These are phyloP conservation scores for Pichia cactophila DNA, from an alignment of 1,139 yeast species.

Conservation along the genomic window DNA sequence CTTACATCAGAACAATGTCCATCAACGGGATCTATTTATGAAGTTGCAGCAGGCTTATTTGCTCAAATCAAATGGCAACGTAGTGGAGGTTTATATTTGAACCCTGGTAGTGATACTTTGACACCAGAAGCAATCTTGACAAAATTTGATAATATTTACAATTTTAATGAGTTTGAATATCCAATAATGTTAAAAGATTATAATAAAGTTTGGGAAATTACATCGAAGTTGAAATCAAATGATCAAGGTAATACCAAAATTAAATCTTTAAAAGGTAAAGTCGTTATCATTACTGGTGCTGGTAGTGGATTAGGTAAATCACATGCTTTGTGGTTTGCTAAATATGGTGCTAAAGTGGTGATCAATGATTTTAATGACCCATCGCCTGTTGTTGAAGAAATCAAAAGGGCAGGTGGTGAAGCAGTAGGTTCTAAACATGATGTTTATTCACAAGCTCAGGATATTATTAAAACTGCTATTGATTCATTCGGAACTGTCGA, in stretches of 20 bases:
- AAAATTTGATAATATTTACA: slow-evolving; percentile 56
- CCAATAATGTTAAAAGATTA: slow-evolving; percentile 63
- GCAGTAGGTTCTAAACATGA: slow-evolving; percentile 83
- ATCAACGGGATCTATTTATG: slow-evolving; percentile 71
- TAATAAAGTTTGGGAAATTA: slow-evolving; percentile 44
- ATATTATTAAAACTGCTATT: slow-evolving; percentile 72
- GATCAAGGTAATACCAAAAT: slow-evolving; percentile 50
- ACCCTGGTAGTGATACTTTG: slow-evolving; percentile 58
- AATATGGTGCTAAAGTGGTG: slow-evolving; percentile 91
- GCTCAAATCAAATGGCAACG: slow-evolving; percentile 96
- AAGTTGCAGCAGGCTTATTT: slow-evolving; percentile 90
- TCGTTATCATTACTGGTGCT: slow-evolving; percentile 90
- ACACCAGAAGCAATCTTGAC: slow-evolving; percentile 81
- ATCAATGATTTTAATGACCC: slow-evolving; percentile 88
- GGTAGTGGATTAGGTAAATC: slow-evolving; percentile 94
- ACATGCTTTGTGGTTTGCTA: slow-evolving; percentile 79
- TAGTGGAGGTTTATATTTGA: slow-evolving; percentile 76
- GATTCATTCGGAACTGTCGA: slow-evolving; percentile 79
- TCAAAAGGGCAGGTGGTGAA: slow-evolving; percentile 61
- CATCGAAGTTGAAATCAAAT: slow-evolving; percentile 45
- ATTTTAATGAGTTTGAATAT: slow-evolving; percentile 57
- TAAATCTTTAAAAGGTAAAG: slow-evolving; percentile 63
- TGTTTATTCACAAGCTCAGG: slow-evolving; percentile 70
- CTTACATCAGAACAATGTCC: slow-evolving; percentile 56
- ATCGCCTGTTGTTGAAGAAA: slow-evolving; percentile 65